These are phyloP conservation scores for Hysterium pulicare DNA, from an alignment of 2,329 filamentous ascomycete genomes.

Conservation along the genomic window DNA sequence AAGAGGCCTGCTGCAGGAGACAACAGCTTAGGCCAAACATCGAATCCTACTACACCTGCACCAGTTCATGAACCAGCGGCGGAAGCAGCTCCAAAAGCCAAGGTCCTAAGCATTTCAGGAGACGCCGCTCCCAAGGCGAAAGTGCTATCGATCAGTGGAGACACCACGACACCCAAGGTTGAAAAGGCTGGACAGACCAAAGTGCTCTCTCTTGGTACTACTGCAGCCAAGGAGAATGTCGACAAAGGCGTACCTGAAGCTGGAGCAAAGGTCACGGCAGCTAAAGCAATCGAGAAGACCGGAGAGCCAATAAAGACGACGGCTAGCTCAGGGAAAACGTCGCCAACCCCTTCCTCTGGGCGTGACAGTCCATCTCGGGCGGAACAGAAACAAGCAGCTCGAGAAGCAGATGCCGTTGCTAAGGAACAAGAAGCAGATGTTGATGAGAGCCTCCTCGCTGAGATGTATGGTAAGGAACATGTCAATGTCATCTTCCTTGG, in stretches of 20 bases:
- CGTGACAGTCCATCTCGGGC: conserved; percentile 74
- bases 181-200: conserved; percentile 56
- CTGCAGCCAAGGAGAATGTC: conserved; percentile 48
- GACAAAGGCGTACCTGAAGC: conserved; percentile 55
- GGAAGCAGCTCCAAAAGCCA: conserved; percentile 51
- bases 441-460: conserved; percentile 80
- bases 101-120: conserved; percentile 62
- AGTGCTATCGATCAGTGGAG: conserved; percentile 58
- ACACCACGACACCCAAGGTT: conserved; percentile 53
- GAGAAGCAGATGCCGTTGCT: conserved; percentile 77
- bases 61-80: conserved; percentile 39
- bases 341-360: conserved; percentile 78
- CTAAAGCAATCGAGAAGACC: conserved; percentile 89
- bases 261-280: conserved; percentile 78
- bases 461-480: conserved; percentile 92
- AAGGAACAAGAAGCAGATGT: conserved; percentile 77
- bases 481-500: conserved; percentile 98
- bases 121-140: conserved; percentile 56
- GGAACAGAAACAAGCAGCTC: conserved; percentile 54
- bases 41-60: conserved; percentile 44
- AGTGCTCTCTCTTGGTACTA: conserved; percentile 69
- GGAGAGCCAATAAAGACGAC: conserved; percentile 60
- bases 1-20: conserved; percentile 56
- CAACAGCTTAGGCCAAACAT: conserved; percentile 40
- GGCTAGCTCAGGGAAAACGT: conserved; percentile 64